Conservation (phyloP, 768 basidiomycete species). For the Cystobasidium tubakii region DNA sequence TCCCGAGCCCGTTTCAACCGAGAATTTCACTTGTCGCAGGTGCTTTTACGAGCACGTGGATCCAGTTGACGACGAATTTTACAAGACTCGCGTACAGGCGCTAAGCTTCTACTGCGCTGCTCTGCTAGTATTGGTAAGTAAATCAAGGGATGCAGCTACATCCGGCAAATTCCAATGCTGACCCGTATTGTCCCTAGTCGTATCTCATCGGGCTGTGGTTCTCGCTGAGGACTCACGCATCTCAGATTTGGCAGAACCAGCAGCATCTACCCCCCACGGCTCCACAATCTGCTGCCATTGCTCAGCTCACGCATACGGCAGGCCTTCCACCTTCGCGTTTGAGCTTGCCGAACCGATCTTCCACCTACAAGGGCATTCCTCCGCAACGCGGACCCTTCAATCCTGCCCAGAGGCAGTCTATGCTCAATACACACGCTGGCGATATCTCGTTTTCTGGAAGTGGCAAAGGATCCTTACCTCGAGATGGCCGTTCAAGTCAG, state of each 20-base stretch:
- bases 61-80: constrained; percentile 89
- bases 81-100: constrained; percentile 87
- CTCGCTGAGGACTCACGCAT: constrained; percentile 92
- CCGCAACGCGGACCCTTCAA: constrained; percentile 48
- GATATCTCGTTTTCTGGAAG: constrained; percentile 9
- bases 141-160: not conserved
- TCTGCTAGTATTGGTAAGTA: constrained; percentile 78
- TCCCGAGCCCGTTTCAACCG: constrained; percentile 52
- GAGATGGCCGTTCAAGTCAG: constrained; percentile 9
- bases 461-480: not conserved
- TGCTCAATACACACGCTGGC: constrained; percentile 9
- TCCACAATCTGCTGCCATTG: constrained; percentile 24
- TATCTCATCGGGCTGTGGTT: constrained; percentile 98
- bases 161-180: not conserved
- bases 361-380: constrained; percentile 49
- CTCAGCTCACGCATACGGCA: not conserved
- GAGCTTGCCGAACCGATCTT: constrained; percentile 44
- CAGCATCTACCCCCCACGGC: constrained; percentile 48
- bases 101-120: constrained; percentile 92
- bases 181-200: constrained; percentile 59
- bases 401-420: constrained; percentile 44
- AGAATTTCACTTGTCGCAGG: constrained; percentile 77
- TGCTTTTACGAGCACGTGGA: constrained; percentile 94
- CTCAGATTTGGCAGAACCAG: constrained; percentile 98
- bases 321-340: constrained; percentile 45